Conservation (phyloP, 805 yeast genomes). For the Sungouiozyma ichnusensis region DNA sequence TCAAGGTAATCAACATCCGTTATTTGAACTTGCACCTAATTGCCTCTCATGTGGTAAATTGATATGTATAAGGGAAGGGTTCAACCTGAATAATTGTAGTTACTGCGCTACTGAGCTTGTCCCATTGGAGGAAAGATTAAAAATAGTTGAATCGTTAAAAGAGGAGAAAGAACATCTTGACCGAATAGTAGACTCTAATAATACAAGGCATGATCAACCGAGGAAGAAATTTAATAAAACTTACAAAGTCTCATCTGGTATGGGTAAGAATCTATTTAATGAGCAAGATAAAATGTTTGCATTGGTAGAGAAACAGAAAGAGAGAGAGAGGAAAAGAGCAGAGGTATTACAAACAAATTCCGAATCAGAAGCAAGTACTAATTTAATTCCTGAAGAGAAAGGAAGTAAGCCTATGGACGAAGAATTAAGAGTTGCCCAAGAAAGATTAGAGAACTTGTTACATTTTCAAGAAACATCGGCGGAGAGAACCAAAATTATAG, state of each 20-base stretch:
- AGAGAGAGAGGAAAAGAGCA: constrained; percentile 29
- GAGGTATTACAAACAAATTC: constrained; percentile 22
- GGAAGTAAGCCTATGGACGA: constrained; percentile 33
- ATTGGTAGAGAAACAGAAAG: constrained; percentile 41
- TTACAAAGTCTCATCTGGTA: constrained; percentile 47
- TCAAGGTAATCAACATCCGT: constrained; percentile 79
- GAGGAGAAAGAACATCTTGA: constrained; percentile 40
- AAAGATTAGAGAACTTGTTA: constrained; percentile 59
- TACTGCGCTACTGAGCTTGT: constrained; percentile 66
- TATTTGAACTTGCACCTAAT: constrained; percentile 84
- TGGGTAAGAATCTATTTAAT: constrained; percentile 55
- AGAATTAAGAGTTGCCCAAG: constrained; percentile 60
- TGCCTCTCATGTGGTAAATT: constrained; percentile 92
- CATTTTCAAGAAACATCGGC: constrained; percentile 79
- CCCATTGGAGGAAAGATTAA: constrained; percentile 47
- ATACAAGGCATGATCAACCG: constrained; percentile 13
- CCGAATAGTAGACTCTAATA: constrained; percentile 8
- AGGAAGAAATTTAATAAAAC: constrained; percentile 29
- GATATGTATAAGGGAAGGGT: constrained; percentile 80
- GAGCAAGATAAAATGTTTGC: constrained; percentile 59
- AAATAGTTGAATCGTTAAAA: constrained; percentile 43
- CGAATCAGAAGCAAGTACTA: constrained; percentile 29
- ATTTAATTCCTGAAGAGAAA: constrained; percentile 30
- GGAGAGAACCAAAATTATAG: constrained; percentile 85
- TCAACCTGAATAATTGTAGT: constrained; percentile 67